Base-by-base conservation (phyloP, 2,329 filamentous ascomycete species). In the Fusarium penzigii region DNA sequence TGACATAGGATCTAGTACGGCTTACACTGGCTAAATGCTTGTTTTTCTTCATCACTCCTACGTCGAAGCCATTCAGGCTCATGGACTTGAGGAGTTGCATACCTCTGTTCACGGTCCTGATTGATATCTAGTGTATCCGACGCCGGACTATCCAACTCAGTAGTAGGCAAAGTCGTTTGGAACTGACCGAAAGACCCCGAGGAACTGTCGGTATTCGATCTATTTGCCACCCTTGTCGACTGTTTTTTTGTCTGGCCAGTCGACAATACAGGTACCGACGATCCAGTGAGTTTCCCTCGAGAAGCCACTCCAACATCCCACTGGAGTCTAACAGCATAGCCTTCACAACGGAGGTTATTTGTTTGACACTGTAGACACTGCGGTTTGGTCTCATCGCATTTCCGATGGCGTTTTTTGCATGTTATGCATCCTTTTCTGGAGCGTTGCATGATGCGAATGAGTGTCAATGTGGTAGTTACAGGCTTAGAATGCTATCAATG, bases 321-420 rank as follows among this genome's bases (percentile, higher is more conserved):
- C 0, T 52, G 59, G 11, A 62, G 39, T 7, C 49, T 47, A 0
- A 62, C 4, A 8, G 49, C 52, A 20, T 62, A 62, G 0, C 59
- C 58, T 6, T 59, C 59, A 3, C 59, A 62, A 1, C 10, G 3
- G 1, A 62, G 20, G 3, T 44, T 53, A 3, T 62, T 39, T 3
- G 40, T 50, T 4, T 51, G 39, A 14, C 59, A 62, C 34, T 57
- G 42, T 1, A 44, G 32, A 17, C 59, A 62, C 2, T 13, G 5
- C 6, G 59, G 59, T 6, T 48, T 57, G 1, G 54, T 56, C 32
- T 62, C 56, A 16, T 62, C 59, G 17, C 59, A 62, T 43, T 62
- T 62, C 3, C 58, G 54, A 39, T 62, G 59, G 6, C 59, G 58
- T 29, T 43, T 46, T 29, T 62, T 62, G 44, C 59, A 62, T 2